Evolutionary conservation across 495 filamentous ascomycete genomes (phyloP), one percentile per base, ranked within the genome.

Genomic region (Annulohypoxylon stygium): DNA sequence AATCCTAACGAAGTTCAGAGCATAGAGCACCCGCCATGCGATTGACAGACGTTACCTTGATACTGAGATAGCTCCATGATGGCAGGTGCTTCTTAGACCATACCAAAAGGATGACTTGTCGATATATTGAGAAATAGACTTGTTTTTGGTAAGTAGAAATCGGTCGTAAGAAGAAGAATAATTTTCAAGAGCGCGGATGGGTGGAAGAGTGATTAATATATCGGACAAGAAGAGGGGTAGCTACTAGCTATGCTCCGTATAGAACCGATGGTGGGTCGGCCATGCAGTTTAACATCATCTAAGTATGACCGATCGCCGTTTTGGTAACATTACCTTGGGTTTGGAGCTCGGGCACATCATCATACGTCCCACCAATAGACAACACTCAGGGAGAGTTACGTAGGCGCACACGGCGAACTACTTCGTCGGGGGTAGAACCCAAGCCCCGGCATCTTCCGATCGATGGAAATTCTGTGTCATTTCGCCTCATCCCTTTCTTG

Each of bases 1-100:
- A 41, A 39, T 59, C 41, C 41, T 54, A 65, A 68, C 71, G 30
- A 47, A 70, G 67, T 59, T 71, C 61, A 70, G 48, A 69, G 54
- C 55, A 47, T 70, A 80, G 85, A 86, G 87, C 87, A 89, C 87
- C 87, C 87, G 87, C 87, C 85, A 87, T 87, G 85, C 86, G 85
- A 78, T 80, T 75, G 80, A 82, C 45, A 23, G 67, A 75, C 72
- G 72, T 75, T 75, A 75, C 72, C 72, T 75, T 75, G 72, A 75
- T 75, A 67, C 72, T 70, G 67, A 65, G 67, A 75, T 75, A 75
- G 72, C 67, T 75, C 72, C 72, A 75, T 75, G 72, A 70, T 65
- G 72, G 51, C 62, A 67, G 45, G 63, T 51, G 62, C 72, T 70
- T 64, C 58, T 62, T 37, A 26, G 45, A 67, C 51, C 72, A 67